Evolutionary conservation across 2,329 filamentous ascomycete species (phyloP).

Genomic region (Penicillium sp.): DNA sequence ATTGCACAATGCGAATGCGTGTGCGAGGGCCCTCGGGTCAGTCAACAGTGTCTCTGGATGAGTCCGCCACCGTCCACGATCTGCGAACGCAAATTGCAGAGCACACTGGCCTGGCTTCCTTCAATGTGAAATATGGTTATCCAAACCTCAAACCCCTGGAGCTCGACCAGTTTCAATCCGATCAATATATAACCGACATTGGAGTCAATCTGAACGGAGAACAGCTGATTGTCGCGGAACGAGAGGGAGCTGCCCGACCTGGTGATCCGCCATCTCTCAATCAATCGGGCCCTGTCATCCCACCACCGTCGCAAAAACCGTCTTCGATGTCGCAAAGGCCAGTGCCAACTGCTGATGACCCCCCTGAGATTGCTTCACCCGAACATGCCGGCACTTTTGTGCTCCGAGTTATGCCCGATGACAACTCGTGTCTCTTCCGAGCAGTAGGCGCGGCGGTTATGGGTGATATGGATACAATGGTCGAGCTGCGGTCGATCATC

Average conservation of each 20-base stretch:
- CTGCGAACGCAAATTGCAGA: conserved; percentile 48
- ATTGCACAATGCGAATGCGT: conserved; percentile 65
- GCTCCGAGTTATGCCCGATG: conserved; percentile 91
- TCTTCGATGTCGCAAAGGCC: conserved; percentile 45
- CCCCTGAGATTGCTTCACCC: conserved; percentile 61
- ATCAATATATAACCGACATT: conserved; percentile 54
- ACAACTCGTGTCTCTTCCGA: conserved; percentile 92
- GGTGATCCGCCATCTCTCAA: conserved; percentile 5
- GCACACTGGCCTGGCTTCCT: conserved; percentile 64
- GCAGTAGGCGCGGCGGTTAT: conserved; percentile 81
- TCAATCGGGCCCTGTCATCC: conserved; percentile 11
- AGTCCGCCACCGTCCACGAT: conserved; percentile 57
- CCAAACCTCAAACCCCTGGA: conserved; percentile 69
- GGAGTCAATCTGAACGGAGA: conserved; percentile 66
- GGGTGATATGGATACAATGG: conserved; percentile 64
- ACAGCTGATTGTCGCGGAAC: conserved; percentile 63
- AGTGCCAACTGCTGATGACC: conserved; percentile 52
- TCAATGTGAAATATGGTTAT: conserved; percentile 81
- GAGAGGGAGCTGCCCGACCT: conserved; percentile 32
- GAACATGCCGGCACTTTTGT: conserved; percentile 61
- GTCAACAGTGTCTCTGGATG: conserved; percentile 66
- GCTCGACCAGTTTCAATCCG: conserved; percentile 53
- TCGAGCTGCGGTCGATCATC: conserved; percentile 72
- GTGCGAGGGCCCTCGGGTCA: conserved; percentile 73
- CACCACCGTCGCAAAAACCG: conserved; percentile 19